phyloP scores from a whole-genome alignment of 2,329 filamentous ascomycete genomes.

The Claviceps africana region DNA sequence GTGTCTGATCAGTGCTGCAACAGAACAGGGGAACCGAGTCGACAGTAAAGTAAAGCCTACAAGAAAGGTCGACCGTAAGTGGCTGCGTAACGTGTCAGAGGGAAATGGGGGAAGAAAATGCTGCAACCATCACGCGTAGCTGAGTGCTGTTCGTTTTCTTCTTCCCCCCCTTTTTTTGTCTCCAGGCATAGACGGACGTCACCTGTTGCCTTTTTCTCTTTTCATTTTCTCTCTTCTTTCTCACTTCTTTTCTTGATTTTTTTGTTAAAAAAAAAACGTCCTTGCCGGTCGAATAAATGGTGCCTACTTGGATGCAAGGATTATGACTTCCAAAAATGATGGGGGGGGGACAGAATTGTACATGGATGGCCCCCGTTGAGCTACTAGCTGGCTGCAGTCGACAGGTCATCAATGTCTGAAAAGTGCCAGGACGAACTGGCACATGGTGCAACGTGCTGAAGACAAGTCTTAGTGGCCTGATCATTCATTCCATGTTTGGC shows the following conservation, averaged over 20 bases:
- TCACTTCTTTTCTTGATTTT: too few species aligned
- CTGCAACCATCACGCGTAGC: slow-evolving; percentile 8
- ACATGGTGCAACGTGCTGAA: slow-evolving; percentile 1
- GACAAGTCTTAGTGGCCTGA: background rate
- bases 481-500: slow-evolving; percentile 1
- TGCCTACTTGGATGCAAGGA: background rate
- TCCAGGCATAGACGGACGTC: background rate
- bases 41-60: slow-evolving; percentile 2
- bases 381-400: background rate
- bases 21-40: background rate
- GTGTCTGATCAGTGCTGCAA: background rate
- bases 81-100: background rate
- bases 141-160: slow-evolving; percentile 3
- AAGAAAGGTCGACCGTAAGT: slow-evolving; percentile 1
- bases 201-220: too few species aligned
- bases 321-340: background rate
- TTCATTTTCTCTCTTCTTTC: too few species aligned
- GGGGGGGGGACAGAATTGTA: background rate
- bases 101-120: background rate
- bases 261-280: background rate
- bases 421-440: background rate
- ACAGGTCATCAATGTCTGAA: background rate
- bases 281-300: background rate
- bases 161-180: background rate
- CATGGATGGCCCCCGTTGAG: background rate